These are phyloP conservation scores for Erythrophleum fordii DNA, from an alignment of 306 rosid genomes.

Conservation along the genomic window DNA sequence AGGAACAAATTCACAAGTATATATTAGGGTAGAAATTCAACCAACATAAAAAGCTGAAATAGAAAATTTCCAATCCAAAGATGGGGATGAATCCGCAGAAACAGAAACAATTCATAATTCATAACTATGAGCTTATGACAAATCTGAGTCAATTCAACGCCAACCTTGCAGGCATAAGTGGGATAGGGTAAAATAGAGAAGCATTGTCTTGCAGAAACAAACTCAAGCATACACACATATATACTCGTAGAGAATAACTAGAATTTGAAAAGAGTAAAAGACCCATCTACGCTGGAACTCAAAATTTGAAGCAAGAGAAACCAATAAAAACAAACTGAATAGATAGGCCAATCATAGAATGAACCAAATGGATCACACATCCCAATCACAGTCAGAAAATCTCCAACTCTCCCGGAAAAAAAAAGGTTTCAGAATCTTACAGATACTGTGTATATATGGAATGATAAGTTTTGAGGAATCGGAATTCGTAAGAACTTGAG, in stretches of 20 bases:
- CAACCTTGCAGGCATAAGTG: neutral
- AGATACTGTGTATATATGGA: neutral
- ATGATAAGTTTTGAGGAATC: neutral
- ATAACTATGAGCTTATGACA: neutral
- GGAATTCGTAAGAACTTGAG: slow-evolving; percentile 6
- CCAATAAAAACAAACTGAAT: neutral
- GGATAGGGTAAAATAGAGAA: neutral
- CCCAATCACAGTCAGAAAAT: neutral
- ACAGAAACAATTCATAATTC: slow-evolving; percentile 4
- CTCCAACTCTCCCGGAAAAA: slow-evolving; percentile 1
- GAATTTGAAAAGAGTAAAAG: neutral
- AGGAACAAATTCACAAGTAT: neutral
- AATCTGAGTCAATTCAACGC: neutral
- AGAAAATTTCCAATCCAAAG: neutral
- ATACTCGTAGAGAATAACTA: neutral
- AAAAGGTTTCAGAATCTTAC: slow-evolving; percentile 22
- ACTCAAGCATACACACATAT: neutral
- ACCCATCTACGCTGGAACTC: neutral
- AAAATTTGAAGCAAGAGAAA: neutral
- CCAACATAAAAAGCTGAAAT: slow-evolving; percentile 5
- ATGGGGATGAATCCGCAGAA: slow-evolving; percentile 17
- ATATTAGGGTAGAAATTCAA: neutral
- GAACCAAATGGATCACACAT: neutral
- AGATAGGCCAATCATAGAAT: neutral
- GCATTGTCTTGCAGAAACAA: neutral